These are phyloP conservation scores for Suillus americanus DNA, from an alignment of 768 basidiomycete genomes.

Conservation along the genomic window DNA sequence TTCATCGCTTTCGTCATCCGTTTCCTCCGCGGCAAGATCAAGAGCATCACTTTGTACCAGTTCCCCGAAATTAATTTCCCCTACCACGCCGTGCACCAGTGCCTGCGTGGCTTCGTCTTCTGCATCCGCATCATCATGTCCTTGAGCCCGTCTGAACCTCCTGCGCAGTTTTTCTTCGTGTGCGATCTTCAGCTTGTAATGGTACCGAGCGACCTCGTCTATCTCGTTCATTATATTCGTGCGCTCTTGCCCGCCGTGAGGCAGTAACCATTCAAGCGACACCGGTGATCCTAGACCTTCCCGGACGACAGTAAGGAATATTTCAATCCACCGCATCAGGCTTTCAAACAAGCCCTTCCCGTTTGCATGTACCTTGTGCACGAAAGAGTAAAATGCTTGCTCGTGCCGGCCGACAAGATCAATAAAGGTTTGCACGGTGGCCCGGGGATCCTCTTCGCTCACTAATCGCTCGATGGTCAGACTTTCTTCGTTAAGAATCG, in stretches of 20 bases:
- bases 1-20: constrained; percentile 41
- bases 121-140: constrained; percentile 53
- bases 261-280: constrained; percentile 87
- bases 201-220: constrained; percentile 86
- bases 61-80: constrained; percentile 80
- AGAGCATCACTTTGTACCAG: constrained; percentile 75
- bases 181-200: constrained; percentile 90
- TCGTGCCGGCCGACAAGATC: constrained; percentile 93
- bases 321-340: constrained; percentile 96
- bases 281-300: constrained; percentile 72
- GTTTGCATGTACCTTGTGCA: constrained; percentile 98
- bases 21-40: constrained; percentile 77
- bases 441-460: constrained; percentile 77
- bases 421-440: constrained; percentile 91
- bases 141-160: constrained; percentile 68
- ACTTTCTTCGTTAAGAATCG: neutral
- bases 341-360: constrained; percentile 91
- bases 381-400: constrained; percentile 93
- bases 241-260: constrained; percentile 79
- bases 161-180: constrained; percentile 91
- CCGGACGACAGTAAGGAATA: constrained; percentile 87
- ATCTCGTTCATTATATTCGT: constrained; percentile 77
- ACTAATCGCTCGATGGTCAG: constrained; percentile 42
- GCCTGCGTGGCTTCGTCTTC: constrained; percentile 84
- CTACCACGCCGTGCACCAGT: constrained; percentile 78